Evolutionary conservation across 1,284 basidiomycete genomes (phyloP).

Genomic region (Austroboletus novae-zelandiae): DNA sequence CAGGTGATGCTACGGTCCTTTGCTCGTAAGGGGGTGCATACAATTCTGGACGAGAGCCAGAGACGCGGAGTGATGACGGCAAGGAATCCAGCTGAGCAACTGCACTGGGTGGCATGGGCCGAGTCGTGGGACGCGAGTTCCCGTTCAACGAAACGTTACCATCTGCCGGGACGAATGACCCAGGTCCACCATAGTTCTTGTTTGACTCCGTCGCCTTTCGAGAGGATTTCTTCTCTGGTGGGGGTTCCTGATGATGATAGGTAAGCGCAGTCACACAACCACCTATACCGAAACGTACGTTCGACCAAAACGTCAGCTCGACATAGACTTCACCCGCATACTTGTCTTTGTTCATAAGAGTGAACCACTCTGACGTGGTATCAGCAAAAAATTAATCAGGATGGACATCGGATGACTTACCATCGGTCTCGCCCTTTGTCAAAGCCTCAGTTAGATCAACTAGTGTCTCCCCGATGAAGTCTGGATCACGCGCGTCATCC

Average conservation of each 20-base stretch:
- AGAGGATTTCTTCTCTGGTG: conserved; percentile 65
- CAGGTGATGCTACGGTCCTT: conserved; percentile 34
- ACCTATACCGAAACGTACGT: conserved; percentile 57
- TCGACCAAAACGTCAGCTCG: conserved; percentile 94
- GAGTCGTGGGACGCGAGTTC: conserved; percentile 24
- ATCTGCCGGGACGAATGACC: conserved; percentile 64
- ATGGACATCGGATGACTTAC: conserved; percentile 45
- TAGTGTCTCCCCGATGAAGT: conserved; percentile 88
- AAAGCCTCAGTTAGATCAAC: conserved; percentile 90
- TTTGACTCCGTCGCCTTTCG: conserved; percentile 49
- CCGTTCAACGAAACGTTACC: conserved; percentile 33
- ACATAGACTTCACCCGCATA: conserved; percentile 93
- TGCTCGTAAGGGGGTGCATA: conserved; percentile 72
- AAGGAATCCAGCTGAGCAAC: conserved; percentile 49
- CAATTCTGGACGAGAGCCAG: conserved; percentile 63
- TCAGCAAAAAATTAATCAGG: conserved; percentile 9
- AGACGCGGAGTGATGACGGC: conserved; percentile 56
- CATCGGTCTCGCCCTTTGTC: conserved; percentile 95
- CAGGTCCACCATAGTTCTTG: conserved; percentile 73
- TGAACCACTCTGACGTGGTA: conserved; percentile 82
- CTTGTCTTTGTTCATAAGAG: conserved; percentile 83
- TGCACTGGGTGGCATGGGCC: conserved; percentile 39
- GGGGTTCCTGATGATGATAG: conserved; percentile 52
- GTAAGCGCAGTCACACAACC: conserved; percentile 7
- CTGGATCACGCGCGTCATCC: conserved; percentile 93